Base-by-base conservation (phyloP, 495 filamentous ascomycete genomes). In the Tetracladium setigerum region DNA sequence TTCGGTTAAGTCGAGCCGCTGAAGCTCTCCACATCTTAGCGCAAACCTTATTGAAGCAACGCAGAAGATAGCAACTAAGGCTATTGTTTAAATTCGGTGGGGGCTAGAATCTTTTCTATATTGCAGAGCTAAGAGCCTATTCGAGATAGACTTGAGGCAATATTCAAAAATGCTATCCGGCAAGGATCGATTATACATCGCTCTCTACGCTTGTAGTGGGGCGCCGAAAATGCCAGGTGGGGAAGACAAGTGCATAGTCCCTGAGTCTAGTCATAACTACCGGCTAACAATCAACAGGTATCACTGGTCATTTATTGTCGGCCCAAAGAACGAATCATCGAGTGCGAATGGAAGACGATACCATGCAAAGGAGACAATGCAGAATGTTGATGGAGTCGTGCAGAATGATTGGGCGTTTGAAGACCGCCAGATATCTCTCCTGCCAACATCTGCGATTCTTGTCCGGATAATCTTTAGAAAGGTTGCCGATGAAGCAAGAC, bases 381-480 rank as follows among this genome's bases (percentile, higher is more conserved):
- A 27, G 14, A 27, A 27, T 27, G 22, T 27, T 27, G 7, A 27
- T 27, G 5, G 2, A 10, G 30, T 6, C 3, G 31, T 33, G 8
- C 15, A 33, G 17, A 40, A 17, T 15, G 46, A 54, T 47, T 71
- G 66, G 70, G n/a, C 47, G 9, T 71, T 62, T 44, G 58, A 64
- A 38, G 59, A 67, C 52, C 30, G 19, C 15, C 38, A 48, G 9
- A 53, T 62, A 49, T 34, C 45, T 44, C 53, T 67, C 22, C 17
- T 15, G 17, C 30, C 58, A 1, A 62, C 62, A 4, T 53, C 48
- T 14, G 62, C 61, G 60, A 44, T 73, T 11, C 68, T 76, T 49
- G 68, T 67, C 35, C 66, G 71, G 7, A 40, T 74, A 35, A 46
- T 71, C 50, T 56, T 74, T 24, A 70, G 62, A 17, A 74, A 76